Conservation (phyloP, 805 yeast genomes). For the Kodamaea sagamina region DNA sequence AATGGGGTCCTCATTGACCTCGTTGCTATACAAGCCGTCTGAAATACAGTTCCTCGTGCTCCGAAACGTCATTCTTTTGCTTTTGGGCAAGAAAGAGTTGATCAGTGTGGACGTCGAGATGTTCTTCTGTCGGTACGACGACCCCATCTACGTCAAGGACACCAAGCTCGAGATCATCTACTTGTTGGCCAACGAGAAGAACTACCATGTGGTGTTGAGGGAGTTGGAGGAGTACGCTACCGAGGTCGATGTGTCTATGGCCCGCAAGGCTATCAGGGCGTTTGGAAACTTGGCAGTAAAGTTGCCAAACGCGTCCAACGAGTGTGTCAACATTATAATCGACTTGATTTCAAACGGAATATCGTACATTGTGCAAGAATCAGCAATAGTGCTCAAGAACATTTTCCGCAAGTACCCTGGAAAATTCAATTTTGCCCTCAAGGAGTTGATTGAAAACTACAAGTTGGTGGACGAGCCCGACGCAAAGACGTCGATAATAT, state of each 20-base stretch:
- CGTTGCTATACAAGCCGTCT: slow-evolving; percentile 70
- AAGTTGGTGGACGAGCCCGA: slow-evolving; percentile 69
- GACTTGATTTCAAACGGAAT: slow-evolving; percentile 65
- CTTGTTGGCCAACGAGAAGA: slow-evolving; percentile 66
- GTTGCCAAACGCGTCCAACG: slow-evolving; percentile 58
- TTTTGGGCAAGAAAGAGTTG: slow-evolving; percentile 65
- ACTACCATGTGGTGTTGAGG: slow-evolving; percentile 60
- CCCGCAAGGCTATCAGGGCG: slow-evolving; percentile 83
- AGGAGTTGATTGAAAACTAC: slow-evolving; percentile 32
- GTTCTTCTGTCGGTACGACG: slow-evolving; percentile 82
- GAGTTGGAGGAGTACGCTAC: slow-evolving; percentile 87
- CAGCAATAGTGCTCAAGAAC: slow-evolving; percentile 72
- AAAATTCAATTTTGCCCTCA: slow-evolving; percentile 40
- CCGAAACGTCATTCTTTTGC: slow-evolving; percentile 74
- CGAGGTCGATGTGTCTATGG: slow-evolving; percentile 83
- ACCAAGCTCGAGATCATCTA: slow-evolving; percentile 88
- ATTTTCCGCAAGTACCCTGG: slow-evolving; percentile 76
- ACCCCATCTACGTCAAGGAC: slow-evolving; percentile 85
- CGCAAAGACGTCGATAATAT: slow-evolving; percentile 72
- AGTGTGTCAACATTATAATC: slow-evolving; percentile 63
- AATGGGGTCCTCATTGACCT: slow-evolving; percentile 67
- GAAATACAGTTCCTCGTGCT: slow-evolving; percentile 83
- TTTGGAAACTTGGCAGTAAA: slow-evolving; percentile 88
- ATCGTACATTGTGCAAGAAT: slow-evolving; percentile 77
- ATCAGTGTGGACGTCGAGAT: slow-evolving; percentile 67